phyloP scores from a whole-genome alignment of 1,284 basidiomycete species.

The Leccinum subrobustum region DNA sequence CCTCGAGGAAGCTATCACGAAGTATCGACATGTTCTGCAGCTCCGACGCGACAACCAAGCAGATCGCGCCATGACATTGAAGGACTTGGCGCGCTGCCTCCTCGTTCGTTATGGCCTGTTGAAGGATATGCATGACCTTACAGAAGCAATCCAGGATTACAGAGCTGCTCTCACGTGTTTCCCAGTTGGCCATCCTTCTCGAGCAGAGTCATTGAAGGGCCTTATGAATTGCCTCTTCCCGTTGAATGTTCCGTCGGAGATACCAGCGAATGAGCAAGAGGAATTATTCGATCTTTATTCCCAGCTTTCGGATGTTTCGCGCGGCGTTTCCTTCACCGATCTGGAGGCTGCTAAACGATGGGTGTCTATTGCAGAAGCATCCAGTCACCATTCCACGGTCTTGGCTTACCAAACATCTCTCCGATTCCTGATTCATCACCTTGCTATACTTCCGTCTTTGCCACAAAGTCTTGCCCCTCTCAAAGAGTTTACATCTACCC shows the following conservation, averaged over 20 bases:
- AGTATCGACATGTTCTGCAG: background rate
- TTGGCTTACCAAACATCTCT: constrained; percentile 6
- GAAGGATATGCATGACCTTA: background rate
- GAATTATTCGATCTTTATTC: background rate
- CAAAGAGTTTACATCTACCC: constrained; percentile 5
- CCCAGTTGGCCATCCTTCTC: background rate
- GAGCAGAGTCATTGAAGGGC: background rate
- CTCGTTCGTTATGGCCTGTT: background rate
- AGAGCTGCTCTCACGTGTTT: background rate
- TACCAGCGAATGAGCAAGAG: background rate
- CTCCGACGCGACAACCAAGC: background rate
- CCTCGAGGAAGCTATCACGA: background rate
- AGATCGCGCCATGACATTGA: background rate
- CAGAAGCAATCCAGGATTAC: background rate
- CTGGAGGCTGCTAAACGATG: background rate
- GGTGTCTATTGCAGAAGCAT: background rate
- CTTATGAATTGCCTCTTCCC: background rate
- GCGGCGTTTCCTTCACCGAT: background rate
- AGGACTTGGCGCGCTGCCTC: background rate
- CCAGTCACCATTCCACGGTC: constrained; percentile 2
- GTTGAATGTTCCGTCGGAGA: background rate
- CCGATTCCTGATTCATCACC: background rate
- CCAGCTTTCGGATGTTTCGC: background rate
- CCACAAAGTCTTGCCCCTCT: background rate
- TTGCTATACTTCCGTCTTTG: constrained; percentile 2